Conservation (phyloP, 352 stramenopile species). For the Phytophthora fragariae region DNA sequence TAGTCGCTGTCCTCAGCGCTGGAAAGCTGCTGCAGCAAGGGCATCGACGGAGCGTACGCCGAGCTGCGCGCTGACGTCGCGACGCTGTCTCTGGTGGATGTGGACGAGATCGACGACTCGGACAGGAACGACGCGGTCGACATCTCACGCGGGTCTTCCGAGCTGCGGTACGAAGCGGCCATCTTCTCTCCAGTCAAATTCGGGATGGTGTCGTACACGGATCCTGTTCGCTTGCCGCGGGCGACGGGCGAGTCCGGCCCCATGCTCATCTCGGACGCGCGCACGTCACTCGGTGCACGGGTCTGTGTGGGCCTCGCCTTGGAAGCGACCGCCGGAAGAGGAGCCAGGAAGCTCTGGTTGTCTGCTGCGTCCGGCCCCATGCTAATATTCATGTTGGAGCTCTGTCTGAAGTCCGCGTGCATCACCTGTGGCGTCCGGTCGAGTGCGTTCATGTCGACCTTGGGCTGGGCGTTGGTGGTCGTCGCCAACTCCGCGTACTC, state of each 20-base stretch:
- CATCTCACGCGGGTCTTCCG: slow-evolving; percentile 21
- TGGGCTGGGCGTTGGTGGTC: slow-evolving; percentile 36
- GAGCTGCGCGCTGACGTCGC: slow-evolving; percentile 18
- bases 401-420: slow-evolving; percentile 35
- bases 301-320: neutral
- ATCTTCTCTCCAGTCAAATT: slow-evolving; percentile 39
- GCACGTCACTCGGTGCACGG: neutral
- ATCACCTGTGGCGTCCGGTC: slow-evolving; percentile 7
- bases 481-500: slow-evolving; percentile 50
- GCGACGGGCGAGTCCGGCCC: slow-evolving; percentile 36
- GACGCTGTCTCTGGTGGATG: slow-evolving; percentile 34
- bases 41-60: slow-evolving; percentile 37
- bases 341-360: slow-evolving; percentile 35
- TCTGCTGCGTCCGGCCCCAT: slow-evolving; percentile 36
- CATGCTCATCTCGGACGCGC: slow-evolving; percentile 40
- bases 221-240: slow-evolving; percentile 37
- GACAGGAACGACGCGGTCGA: slow-evolving; percentile 39
- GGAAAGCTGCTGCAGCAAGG: slow-evolving; percentile 38
- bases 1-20: slow-evolving; percentile 39
- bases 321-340: slow-evolving; percentile 4
- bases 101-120: slow-evolving; percentile 33
- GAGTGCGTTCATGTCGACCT: slow-evolving; percentile 24
- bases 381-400: slow-evolving; percentile 25
- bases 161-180: slow-evolving; percentile 23
- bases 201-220: slow-evolving; percentile 44